These are phyloP conservation scores for Ormosia emarginata DNA, from an alignment of 306 rosid species.

Conservation along the genomic window DNA sequence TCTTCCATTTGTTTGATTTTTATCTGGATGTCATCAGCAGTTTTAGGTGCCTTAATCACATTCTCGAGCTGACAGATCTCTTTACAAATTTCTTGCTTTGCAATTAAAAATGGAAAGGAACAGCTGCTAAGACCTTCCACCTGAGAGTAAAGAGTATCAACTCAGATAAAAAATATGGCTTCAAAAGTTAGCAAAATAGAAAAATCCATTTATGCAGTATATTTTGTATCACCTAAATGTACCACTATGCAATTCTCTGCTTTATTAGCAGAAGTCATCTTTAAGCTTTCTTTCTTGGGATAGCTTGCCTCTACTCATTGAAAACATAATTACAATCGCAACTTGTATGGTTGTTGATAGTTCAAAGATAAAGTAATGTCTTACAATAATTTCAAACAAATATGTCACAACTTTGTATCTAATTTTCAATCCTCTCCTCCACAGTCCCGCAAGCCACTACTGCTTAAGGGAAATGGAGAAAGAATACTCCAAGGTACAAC, in stretches of 20 bases:
- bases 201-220: background rate
- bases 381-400: too few species aligned
- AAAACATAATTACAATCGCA: too few species aligned
- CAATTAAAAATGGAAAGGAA: conserved; percentile 86
- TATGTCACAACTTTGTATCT: too few species aligned
- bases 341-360: too few species aligned
- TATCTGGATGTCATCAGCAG: conserved; percentile 28
- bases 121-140: conserved; percentile 85
- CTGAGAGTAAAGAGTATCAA: conserved; percentile 33
- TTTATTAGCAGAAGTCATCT: background rate
- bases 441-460: too few species aligned
- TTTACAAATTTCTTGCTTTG: conserved; percentile 78
- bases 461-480: too few species aligned
- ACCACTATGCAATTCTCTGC: background rate
- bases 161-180: conserved; percentile 13
- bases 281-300: background rate
- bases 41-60: conserved; percentile 52
- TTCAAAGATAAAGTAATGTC: too few species aligned
- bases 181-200: conserved; percentile 4
- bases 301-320: background rate
- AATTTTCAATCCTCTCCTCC: too few species aligned
- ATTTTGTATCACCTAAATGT: background rate
- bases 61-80: conserved; percentile 74
- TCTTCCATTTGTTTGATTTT: conserved; percentile 47
- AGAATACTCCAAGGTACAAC: too few species aligned